These are phyloP conservation scores for Pecoramyces ruminantium DNA, from an alignment of 192 early-diverging fungal genomes.

Conservation along the genomic window DNA sequence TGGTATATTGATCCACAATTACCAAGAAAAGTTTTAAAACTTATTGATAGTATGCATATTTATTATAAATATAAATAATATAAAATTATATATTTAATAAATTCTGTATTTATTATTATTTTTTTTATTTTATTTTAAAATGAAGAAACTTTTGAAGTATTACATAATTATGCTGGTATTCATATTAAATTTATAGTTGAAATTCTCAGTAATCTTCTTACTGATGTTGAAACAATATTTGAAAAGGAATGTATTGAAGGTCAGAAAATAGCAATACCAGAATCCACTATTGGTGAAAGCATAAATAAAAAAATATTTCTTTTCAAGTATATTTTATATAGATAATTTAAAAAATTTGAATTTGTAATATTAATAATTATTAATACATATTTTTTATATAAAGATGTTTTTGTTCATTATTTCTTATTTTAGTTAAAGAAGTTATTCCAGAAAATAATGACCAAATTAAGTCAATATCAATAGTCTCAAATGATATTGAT, in stretches of 20 bases:
- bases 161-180: neutral
- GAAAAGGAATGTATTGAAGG: neutral
- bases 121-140: too few relatives aligned
- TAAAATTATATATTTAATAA: too few relatives aligned
- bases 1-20: neutral
- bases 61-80: too few relatives aligned
- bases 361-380: too few relatives aligned
- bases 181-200: neutral
- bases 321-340: neutral
- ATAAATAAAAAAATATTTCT: neutral
- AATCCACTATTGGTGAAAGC: neutral
- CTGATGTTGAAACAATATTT: neutral
- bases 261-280: neutral
- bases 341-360: too few relatives aligned
- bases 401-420: neutral
- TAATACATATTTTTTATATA: too few relatives aligned
- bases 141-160: neutral
- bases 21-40: neutral
- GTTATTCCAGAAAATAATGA: neutral
- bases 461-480: neutral
- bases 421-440: neutral
- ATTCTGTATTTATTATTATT: too few relatives aligned
- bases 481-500: neutral
- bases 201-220: neutral
- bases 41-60: neutral